A percentile compares a stretch with the other conserved stretches of the same genome.
phyloP scores from a whole-genome alignment of 139 green algal genomes.

The Zygnema cylindricum region DNA sequence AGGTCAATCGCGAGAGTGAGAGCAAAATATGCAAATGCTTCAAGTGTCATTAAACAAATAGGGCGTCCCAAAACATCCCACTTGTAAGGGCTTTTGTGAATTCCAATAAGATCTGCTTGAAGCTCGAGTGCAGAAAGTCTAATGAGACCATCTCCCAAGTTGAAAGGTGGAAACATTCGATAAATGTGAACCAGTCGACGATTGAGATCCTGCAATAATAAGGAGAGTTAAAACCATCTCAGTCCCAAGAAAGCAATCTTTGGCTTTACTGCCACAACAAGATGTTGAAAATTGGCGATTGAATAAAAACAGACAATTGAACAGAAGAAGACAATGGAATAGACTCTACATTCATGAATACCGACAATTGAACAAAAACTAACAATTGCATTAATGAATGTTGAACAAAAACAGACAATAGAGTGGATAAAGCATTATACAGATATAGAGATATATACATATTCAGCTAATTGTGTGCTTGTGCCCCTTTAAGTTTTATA shows the following conservation, averaged over 20 bases:
- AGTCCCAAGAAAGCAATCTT: no score
- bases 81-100: constrained; percentile 2
- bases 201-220: constrained; percentile 56
- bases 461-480: neutral
- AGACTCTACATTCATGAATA: no score
- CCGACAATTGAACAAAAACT: no score
- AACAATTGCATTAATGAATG: no score
- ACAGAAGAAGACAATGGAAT: no score
- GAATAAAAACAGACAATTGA: neutral
- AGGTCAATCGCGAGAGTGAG: constrained; percentile 38
- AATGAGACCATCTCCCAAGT: constrained; percentile 67
- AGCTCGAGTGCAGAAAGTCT: constrained; percentile 57
- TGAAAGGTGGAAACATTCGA: constrained; percentile 66
- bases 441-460: neutral
- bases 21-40: constrained; percentile 29
- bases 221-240: neutral
- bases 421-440: neutral
- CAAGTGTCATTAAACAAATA: constrained; percentile 24
- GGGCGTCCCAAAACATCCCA: constrained; percentile 39
- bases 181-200: constrained; percentile 64
- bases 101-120: constrained; percentile 28
- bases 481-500: neutral
- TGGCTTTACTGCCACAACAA: no score
- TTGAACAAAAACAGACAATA: neutral
- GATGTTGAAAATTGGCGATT: no score